phyloP scores from a whole-genome alignment of 805 yeast genomes.

The Metschnikowia rubicola region DNA sequence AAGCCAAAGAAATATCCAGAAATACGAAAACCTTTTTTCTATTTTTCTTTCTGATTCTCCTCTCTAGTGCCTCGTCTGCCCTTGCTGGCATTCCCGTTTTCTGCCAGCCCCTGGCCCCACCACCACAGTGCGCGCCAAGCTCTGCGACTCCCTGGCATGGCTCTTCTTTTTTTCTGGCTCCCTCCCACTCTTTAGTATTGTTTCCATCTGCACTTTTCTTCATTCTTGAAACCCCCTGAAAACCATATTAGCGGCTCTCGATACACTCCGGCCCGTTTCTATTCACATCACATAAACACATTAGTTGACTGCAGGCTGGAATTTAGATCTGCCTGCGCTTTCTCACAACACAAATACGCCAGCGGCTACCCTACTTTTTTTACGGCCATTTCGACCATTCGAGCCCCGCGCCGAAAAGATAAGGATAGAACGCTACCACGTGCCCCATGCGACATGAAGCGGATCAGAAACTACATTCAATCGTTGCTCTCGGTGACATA shows the following conservation, averaged over 20 bases:
- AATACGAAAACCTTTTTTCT: too few relatives aligned
- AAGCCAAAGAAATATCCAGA: too few relatives aligned
- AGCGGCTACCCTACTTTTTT: neutral
- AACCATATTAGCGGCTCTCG: too few relatives aligned
- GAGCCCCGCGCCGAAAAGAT: too few relatives aligned
- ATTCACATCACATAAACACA: neutral
- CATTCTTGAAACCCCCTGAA: too few relatives aligned
- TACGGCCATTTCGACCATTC: neutral
- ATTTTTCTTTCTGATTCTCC: neutral
- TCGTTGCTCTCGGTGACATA: constrained; percentile 35
- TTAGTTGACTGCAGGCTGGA: neutral
- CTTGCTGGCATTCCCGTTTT: neutral
- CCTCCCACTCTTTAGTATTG: neutral
- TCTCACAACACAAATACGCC: neutral
- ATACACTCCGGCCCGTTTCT: too few relatives aligned
- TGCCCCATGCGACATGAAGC: constrained; percentile 9
- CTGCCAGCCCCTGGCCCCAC: neutral
- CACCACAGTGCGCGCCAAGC: neutral
- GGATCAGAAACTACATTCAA: constrained; percentile 11
- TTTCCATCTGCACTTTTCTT: neutral
- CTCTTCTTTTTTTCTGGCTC: neutral
- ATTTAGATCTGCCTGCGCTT: neutral
- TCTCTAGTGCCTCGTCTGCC: neutral
- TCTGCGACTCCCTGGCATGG: neutral
- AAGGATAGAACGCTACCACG: neutral